A percentile compares a stretch with the other conserved stretches of the same genome.
Evolutionary conservation across 495 filamentous ascomycete species (phyloP).

Genomic region (Annulohypoxylon maeteangense): DNA sequence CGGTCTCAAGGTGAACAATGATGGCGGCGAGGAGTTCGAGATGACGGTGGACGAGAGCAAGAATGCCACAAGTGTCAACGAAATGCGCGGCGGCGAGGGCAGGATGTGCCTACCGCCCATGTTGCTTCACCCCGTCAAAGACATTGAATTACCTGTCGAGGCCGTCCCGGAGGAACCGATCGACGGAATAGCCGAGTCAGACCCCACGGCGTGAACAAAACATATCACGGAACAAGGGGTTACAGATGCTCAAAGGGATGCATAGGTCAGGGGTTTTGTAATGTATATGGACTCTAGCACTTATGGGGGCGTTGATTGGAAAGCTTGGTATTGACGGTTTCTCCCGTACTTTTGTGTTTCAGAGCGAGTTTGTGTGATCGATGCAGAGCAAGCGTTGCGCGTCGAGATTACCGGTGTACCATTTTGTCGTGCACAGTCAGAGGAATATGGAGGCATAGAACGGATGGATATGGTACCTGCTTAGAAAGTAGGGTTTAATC

Average conservation of each 20-base stretch:
- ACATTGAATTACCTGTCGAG: slow-evolving; percentile 80
- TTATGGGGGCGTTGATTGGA: slow-evolving; percentile 42
- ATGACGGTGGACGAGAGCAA: slow-evolving; percentile 63
- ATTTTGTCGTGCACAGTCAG: slow-evolving; percentile 15
- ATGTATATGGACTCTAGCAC: slow-evolving; percentile 34
- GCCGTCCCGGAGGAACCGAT: slow-evolving; percentile 47
- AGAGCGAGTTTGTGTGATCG: slow-evolving; percentile 3
- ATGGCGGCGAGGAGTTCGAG: slow-evolving; percentile 87
- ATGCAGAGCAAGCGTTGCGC: slow-evolving; percentile 31
- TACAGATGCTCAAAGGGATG: slow-evolving; percentile 10
- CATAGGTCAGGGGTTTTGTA: slow-evolving; percentile 29
- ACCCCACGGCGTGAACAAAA: slow-evolving; percentile 46
- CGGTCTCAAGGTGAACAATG: slow-evolving; percentile 83
- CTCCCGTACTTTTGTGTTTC: not conserved
- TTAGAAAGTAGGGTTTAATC: slow-evolving; percentile 27
- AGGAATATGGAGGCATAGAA: slow-evolving; percentile 16
- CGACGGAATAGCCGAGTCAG: slow-evolving; percentile 47
- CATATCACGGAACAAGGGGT: not conserved
- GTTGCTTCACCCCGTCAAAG: slow-evolving; percentile 94
- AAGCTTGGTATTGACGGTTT: slow-evolving; percentile 11
- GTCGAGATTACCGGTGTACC: slow-evolving; percentile 13
- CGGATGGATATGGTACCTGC: not conserved
- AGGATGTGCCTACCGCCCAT: slow-evolving; percentile 94
- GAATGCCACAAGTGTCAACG: slow-evolving; percentile 57
- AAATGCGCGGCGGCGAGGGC: slow-evolving; percentile 70